Base-by-base conservation (phyloP, 2,329 filamentous ascomycete species). In the Iodosphaeria phyllophila region DNA sequence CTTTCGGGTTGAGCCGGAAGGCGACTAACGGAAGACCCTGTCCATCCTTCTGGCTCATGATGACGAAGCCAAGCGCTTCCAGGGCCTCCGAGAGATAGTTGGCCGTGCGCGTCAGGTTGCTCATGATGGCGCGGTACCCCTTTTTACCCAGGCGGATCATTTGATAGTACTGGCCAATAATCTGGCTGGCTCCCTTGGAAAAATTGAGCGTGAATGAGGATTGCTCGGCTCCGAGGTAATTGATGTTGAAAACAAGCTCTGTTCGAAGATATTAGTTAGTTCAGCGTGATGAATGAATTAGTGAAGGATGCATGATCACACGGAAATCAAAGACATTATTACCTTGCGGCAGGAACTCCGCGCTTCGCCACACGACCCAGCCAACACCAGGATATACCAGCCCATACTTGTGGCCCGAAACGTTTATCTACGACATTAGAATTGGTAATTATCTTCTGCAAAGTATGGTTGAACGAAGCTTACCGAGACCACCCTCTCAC, bases 191-290 rank as follows among this genome's bases (percentile, higher is more conserved):
- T 29, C 84, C 84, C 50, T 92, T 92, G 44, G 79, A 91, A 60
- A 95, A 95, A 61, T 95, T 95, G 30, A 95, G 70, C 0, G 86
- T 93, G 56, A 93, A 93, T 3, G 82, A 92, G 3, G 83, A 76
- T 48, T 95, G 86, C 44, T 93, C 82, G 8, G 86, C 84, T 24
- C 86, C 86, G 5, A 93, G 74, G 54, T 95, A 95, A 64, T 93
- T 93, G 65, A 95, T 93, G 63, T 92, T 93, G 68, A 95, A 95
- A 40, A 95, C 82, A 13, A 93, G 72, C 42, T 93, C 84, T 44
- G n/a, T n/a, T n/a, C n/a, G n/a, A n/a, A n/a, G n/a, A n/a, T n/a
- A n/a, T n/a, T n/a, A n/a, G n/a, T n/a, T n/a, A n/a, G n/a, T n/a
- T n/a, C n/a, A n/a, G n/a, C n/a, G n/a, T n/a, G n/a, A n/a, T n/a